phyloP scores from a whole-genome alignment of 1,139 yeast genomes.

The Taiozyma onychis region DNA sequence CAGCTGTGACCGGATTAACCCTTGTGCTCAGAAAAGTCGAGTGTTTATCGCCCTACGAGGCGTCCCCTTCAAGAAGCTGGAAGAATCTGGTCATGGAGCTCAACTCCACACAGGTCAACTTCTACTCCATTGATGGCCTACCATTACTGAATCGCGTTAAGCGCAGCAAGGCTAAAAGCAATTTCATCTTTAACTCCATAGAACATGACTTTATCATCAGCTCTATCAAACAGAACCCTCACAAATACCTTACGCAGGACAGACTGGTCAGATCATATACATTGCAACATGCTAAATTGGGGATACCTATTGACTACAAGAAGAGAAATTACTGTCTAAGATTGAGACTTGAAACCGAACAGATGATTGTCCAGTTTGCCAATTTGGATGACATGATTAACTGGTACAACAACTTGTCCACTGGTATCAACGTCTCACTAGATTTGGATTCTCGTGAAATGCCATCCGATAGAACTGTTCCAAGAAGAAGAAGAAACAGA shows the following conservation, averaged over 20 bases:
- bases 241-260: slow-evolving; percentile 27
- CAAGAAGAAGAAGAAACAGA: slow-evolving; percentile 53
- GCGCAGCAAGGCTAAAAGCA: slow-evolving; percentile 14
- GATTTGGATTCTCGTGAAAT: slow-evolving; percentile 54
- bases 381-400: slow-evolving; percentile 53
- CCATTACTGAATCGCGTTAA: slow-evolving; percentile 14
- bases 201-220: slow-evolving; percentile 28
- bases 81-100: slow-evolving; percentile 55
- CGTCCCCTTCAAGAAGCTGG: slow-evolving; percentile 60
- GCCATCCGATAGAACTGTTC: slow-evolving; percentile 70
- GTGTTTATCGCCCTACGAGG: slow-evolving; percentile 63
- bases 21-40: slow-evolving; percentile 52
- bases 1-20: slow-evolving; percentile 53
- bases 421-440: slow-evolving; percentile 60
- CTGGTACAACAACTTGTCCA: slow-evolving; percentile 56
- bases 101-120: slow-evolving; percentile 69
- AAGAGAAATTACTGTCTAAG: slow-evolving; percentile 42
- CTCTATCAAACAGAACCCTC: slow-evolving; percentile 23
- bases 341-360: slow-evolving; percentile 63
- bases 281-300: slow-evolving; percentile 63
- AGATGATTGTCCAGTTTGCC: slow-evolving; percentile 51
- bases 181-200: slow-evolving; percentile 20
- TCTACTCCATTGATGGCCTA: slow-evolving; percentile 38
- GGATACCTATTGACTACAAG: slow-evolving; percentile 61
- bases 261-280: slow-evolving; percentile 52